Conservation (phyloP, 73 alveolate species). For the Paramecium bursaria region DNA sequence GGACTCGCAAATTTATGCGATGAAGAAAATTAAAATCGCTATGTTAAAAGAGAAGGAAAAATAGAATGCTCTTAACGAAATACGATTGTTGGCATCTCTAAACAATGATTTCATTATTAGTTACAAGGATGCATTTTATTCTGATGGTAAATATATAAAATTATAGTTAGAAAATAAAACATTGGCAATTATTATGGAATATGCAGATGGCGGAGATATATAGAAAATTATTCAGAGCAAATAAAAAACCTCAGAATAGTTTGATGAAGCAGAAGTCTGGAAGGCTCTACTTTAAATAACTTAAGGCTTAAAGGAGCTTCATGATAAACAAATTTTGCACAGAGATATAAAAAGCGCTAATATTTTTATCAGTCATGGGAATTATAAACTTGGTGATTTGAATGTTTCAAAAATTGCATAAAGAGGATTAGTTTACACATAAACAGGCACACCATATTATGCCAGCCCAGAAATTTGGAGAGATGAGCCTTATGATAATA, state of each 20-base stretch:
- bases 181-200: conserved; percentile 88
- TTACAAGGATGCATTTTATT: conserved; percentile 87
- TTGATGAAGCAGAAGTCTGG: conserved; percentile 89
- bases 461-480: conserved; percentile 95
- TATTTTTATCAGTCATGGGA: conserved; percentile 83
- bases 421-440: conserved; percentile 89
- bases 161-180: conserved; percentile 76
- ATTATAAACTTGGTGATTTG: conserved; percentile 88
- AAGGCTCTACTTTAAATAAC: conserved; percentile 81
- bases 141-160: conserved; percentile 32
- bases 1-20: conserved; percentile 78
- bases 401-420: conserved; percentile 86
- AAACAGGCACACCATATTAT: conserved; percentile 95
- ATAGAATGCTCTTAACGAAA: conserved; percentile 78
- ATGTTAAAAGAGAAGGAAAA: conserved; percentile 78
- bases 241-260: conserved; percentile 72
- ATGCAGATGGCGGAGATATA: conserved; percentile 92
- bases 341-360: conserved; percentile 93
- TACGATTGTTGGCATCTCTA: conserved; percentile 76
- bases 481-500: conserved; percentile 89
- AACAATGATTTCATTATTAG: conserved; percentile 79
- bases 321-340: conserved; percentile 84
- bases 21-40: conserved; percentile 80
- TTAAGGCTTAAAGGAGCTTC: conserved; percentile 86
- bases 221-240: conserved; percentile 75